Evolutionary conservation across 2,329 filamentous ascomycete genomes (phyloP).

Genomic region (Aspergillus tamarii): DNA sequence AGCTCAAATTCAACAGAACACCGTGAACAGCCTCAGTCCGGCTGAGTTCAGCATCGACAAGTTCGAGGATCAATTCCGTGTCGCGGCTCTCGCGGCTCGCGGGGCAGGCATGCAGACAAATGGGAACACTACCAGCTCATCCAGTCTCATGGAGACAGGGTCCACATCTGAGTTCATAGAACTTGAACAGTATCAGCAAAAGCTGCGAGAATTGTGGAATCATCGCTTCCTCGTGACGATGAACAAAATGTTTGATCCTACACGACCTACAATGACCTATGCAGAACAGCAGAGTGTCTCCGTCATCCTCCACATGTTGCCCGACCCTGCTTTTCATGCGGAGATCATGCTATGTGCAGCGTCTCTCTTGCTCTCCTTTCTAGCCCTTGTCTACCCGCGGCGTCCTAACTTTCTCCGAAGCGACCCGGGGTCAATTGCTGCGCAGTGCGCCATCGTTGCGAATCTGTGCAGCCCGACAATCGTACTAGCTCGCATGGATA

Average conservation of each 20-base stretch:
- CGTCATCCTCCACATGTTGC: background rate
- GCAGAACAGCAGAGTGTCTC: background rate
- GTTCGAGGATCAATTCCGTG: background rate
- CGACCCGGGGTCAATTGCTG: conserved; percentile 26
- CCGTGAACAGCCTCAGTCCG: background rate
- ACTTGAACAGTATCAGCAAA: background rate
- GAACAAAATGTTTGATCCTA: conserved; percentile 9
- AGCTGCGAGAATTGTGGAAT: conserved; percentile 4
- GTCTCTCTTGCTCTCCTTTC: background rate
- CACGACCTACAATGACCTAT: background rate
- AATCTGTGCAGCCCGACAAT: conserved; percentile 12
- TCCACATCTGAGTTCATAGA: background rate
- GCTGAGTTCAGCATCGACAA: background rate
- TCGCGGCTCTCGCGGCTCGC: no score
- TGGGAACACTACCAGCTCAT: background rate
- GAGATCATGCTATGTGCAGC: conserved; percentile 1
- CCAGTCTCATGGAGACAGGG: background rate
- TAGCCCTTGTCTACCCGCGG: conserved; percentile 17
- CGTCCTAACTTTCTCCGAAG: conserved; percentile 21
- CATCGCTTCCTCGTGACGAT: background rate
- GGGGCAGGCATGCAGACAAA: background rate
- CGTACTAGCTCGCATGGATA: conserved; percentile 8
- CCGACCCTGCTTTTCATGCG: background rate
- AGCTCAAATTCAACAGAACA: background rate
- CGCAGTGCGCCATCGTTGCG: conserved; percentile 22